Percentiles rank a stretch among this genome's conserved stretches.
These are phyloP conservation scores for Coniochaeta hoffmannii DNA, from an alignment of 2,329 filamentous ascomycete species.

Conservation along the genomic window DNA sequence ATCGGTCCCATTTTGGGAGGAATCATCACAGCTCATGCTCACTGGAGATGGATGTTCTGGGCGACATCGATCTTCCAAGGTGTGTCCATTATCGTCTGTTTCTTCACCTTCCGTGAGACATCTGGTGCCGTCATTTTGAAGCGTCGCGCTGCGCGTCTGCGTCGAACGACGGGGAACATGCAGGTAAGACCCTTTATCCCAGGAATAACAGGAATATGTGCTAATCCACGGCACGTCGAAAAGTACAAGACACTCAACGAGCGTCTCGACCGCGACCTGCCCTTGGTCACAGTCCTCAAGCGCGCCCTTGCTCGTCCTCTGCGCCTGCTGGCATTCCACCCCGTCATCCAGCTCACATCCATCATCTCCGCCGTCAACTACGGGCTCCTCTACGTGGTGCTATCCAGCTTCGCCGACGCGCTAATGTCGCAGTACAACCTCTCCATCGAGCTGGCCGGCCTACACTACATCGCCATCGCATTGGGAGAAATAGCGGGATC, in stretches of 20 bases:
- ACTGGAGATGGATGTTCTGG: slow-evolving; percentile 41
- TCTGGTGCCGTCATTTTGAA: slow-evolving; percentile 27
- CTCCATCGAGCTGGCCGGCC: slow-evolving; percentile 47
- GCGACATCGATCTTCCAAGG: slow-evolving; percentile 32
- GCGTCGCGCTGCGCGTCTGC: slow-evolving; percentile 22
- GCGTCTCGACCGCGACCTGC: slow-evolving; percentile 19
- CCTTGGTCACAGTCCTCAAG: slow-evolving; percentile 15
- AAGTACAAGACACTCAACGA: slow-evolving; percentile 24
- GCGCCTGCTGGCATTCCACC: slow-evolving; percentile 47
- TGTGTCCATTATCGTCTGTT: slow-evolving; percentile 24
- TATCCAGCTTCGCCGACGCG: slow-evolving; percentile 53
- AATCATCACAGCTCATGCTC: slow-evolving; percentile 25
- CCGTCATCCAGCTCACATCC: slow-evolving; percentile 50
- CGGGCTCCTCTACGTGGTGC: slow-evolving; percentile 55
- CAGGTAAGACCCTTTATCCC: background rate
- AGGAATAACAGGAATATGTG: background rate
- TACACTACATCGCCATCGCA: slow-evolving; percentile 58
- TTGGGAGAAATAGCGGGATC: slow-evolving; percentile 53
- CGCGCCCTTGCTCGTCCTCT: slow-evolving; percentile 45
- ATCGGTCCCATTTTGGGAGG: slow-evolving; percentile 32
- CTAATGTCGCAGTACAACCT: slow-evolving; percentile 50
- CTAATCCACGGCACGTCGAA: background rate
- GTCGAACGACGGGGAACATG: slow-evolving; percentile 20
- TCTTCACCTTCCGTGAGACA: slow-evolving; percentile 28
- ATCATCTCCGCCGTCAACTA: slow-evolving; percentile 52